Percentiles rank a stretch among this genome's conserved stretches.
phyloP scores from a whole-genome alignment of 352 stramenopile genomes.

The Phytophthora boehmeriae region DNA sequence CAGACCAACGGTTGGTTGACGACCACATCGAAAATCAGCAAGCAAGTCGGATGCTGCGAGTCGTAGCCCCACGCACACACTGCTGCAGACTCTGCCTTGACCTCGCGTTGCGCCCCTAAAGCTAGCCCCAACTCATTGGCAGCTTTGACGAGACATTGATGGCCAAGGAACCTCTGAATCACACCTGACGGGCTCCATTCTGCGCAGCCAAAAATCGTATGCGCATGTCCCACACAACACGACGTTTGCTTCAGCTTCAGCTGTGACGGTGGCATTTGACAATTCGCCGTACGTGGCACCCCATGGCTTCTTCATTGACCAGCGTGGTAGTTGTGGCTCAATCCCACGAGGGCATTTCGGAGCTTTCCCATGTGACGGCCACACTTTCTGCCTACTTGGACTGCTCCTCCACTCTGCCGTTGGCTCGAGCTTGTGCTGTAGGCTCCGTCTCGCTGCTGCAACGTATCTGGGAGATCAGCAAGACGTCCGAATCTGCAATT shows the following conservation, averaged over 20 bases:
- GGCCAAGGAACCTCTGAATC: not conserved
- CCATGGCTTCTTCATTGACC: conserved; percentile 23
- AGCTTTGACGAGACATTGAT: no score
- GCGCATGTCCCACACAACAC: conserved; percentile 1
- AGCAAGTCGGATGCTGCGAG: no score
- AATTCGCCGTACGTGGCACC: not conserved
- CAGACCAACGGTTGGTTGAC: no score
- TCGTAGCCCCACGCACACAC: no score
- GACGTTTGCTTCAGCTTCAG: not conserved
- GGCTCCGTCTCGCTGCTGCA: conserved; percentile 23
- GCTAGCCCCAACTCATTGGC: no score
- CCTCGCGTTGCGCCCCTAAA: no score
- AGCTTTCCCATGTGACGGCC: conserved; percentile 27
- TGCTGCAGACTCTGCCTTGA: no score
- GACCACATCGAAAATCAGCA: no score
- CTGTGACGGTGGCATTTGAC: not conserved
- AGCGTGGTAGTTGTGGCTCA: conserved; percentile 23
- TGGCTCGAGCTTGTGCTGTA: conserved; percentile 23
- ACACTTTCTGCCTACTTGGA: conserved; percentile 27
- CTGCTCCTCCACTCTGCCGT: conserved; percentile 19
- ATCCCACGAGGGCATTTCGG: conserved; percentile 19
- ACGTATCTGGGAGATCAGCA: conserved; percentile 21
- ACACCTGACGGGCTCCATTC: not conserved
- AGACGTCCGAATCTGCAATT: conserved; percentile 10
- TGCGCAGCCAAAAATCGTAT: not conserved